Evolutionary conservation across 1,284 basidiomycete genomes (phyloP).

Genomic region (Melanopsichium pennsylvanicum): DNA sequence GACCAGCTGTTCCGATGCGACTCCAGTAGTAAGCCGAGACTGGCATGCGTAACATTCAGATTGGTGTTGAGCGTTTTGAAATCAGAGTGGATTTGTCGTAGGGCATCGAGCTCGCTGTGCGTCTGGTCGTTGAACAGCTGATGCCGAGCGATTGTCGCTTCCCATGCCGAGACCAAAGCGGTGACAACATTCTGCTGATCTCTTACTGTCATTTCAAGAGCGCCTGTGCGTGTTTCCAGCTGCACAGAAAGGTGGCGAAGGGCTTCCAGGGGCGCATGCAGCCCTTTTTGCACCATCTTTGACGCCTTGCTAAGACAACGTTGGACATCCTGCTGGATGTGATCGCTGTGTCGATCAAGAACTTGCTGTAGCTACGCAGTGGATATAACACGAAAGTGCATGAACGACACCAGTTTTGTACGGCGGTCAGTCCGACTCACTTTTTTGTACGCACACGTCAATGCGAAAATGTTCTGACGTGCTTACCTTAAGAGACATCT

Average conservation of each 20-base stretch:
- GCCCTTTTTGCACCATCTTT: background rate
- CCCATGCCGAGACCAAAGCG: background rate
- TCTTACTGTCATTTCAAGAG: background rate
- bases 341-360: background rate
- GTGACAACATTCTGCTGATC: constrained; percentile 4
- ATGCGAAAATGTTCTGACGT: no score
- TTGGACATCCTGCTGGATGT: background rate
- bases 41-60: constrained; percentile 3
- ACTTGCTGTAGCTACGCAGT: constrained; percentile 1
- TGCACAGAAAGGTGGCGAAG: background rate
- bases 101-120: background rate
- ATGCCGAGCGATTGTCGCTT: constrained; percentile 2
- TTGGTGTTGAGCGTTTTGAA: background rate
- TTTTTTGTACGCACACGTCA: no score
- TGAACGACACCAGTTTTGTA: no score
- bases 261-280: background rate
- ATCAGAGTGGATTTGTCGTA: constrained; percentile 2
- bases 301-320: constrained; percentile 1
- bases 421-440: no score
- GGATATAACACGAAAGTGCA: no score
- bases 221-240: constrained; percentile 1
- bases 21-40: background rate
- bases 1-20: constrained; percentile 1
- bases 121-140: constrained; percentile 1
- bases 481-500: no score